Base-by-base conservation (phyloP, 352 stramenopile species). In the Phytophthora foliorum region DNA sequence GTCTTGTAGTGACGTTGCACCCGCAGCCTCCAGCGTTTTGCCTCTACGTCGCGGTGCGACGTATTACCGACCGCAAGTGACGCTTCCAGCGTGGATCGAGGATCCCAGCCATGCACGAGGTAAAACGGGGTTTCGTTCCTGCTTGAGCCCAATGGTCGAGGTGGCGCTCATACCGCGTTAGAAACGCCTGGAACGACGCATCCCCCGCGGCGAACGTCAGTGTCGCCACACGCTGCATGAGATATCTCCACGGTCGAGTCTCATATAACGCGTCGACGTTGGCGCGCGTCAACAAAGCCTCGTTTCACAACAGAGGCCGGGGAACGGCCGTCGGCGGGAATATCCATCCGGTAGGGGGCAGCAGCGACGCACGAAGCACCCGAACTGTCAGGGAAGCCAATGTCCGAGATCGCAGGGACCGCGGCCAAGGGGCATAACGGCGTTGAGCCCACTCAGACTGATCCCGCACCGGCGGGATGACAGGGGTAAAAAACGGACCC, bases 261-360 rank as follows among this genome's bases (percentile, higher is more conserved):
- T 16, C 27, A 29, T 62, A 62, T 2, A 62, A 14, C 17, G 41
- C 41, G 19, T 53, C 27, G 3, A 62, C 55, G 42, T 51, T 60
- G 8, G 38, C 24, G 3, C 2, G 7, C 0, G 39, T 60, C 22
- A 60, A 10, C 1, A 60, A 24, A 7, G n/a, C 39, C 2, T 13
- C 10, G 25, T 60, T 41, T 39, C 53, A 60, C 1, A 13, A 4
- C 7, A 11, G 6, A 13, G 53, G 39, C 39, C 6, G 3, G 17
- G 14, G 14, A 3, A 5, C 14, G 13, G 25, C 2, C 2, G 53
- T 31, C 4, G 39, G 0, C 16, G 25, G 38, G n/a, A 32, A 39
- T 2, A 60, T 41, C 53, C 53, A 60, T 9, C 9, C 8, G 11
- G 21, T 0, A 4, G 34, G 34, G 21, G 32, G 49, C 32, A 58